Conservation (phyloP, 2,329 filamentous ascomycete species). For the Camillea tinctor region DNA sequence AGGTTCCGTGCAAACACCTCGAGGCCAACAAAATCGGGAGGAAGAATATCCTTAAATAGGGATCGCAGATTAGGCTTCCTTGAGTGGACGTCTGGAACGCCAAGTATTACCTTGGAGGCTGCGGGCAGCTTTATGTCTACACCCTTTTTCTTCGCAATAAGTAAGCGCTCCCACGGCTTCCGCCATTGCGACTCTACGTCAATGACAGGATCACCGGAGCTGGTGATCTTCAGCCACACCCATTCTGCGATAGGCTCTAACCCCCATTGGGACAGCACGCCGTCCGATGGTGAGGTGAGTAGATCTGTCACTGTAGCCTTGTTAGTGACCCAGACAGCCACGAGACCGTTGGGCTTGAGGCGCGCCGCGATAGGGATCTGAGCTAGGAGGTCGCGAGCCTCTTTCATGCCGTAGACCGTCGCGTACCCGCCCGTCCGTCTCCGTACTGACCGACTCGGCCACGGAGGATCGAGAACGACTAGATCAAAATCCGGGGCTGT, state of each 20-base stretch:
- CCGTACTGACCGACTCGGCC: constrained; percentile 74
- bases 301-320: constrained; percentile 59
- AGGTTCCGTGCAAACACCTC: constrained; percentile 76
- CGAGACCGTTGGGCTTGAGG: constrained; percentile 53
- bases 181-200: constrained; percentile 61
- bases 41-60: constrained; percentile 57
- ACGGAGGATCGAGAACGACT: constrained; percentile 73
- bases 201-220: constrained; percentile 62
- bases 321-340: constrained; percentile 79
- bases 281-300: constrained; percentile 51
- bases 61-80: constrained; percentile 70
- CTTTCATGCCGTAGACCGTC: constrained; percentile 44
- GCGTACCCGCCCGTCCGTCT: constrained; percentile 53
- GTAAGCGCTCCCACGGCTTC: constrained; percentile 73
- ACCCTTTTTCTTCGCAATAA: constrained; percentile 55
- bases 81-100: constrained; percentile 74
- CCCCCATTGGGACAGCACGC: constrained; percentile 66
- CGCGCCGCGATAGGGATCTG: constrained; percentile 56
- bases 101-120: constrained; percentile 59
- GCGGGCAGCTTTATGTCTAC: constrained; percentile 32
- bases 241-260: constrained; percentile 67
- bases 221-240: constrained; percentile 76
- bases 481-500: constrained; percentile 60
- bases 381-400: constrained; percentile 50
- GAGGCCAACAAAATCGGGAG: constrained; percentile 54